Conservation (phyloP, 2,329 filamentous ascomycete genomes). For the Talaromyces marneffei region DNA sequence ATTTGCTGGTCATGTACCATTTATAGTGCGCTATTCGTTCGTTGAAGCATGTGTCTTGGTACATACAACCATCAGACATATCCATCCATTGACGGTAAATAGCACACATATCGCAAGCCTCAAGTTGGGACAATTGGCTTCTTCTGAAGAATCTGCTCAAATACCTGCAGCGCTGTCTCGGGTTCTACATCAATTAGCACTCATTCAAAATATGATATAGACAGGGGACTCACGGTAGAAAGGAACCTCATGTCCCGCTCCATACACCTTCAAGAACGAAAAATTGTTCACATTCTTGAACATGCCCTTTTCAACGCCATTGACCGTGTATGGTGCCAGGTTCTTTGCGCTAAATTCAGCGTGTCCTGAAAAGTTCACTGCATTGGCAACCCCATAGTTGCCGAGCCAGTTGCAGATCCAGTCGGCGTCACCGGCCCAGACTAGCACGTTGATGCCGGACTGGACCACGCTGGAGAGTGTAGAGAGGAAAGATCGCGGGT, state of each 20-base stretch:
- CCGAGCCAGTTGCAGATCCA: constrained; percentile 55
- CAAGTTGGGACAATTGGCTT: background rate
- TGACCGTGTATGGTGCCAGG: constrained; percentile 41
- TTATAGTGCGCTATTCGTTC: background rate
- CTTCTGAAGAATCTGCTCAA: background rate
- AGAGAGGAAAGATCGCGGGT: background rate
- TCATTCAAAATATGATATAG: background rate
- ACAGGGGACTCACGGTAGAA: constrained; percentile 31
- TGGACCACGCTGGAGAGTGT: constrained; percentile 42
- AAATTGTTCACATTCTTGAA: constrained; percentile 39
- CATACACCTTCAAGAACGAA: constrained; percentile 45
- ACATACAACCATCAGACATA: background rate
- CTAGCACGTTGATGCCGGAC: constrained; percentile 50
- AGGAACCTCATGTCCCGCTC: constrained; percentile 47
- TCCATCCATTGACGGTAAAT: background rate
- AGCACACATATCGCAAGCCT: background rate
- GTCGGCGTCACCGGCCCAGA: constrained; percentile 56
- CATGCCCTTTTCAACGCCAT: constrained; percentile 38
- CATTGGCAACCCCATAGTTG: constrained; percentile 48
- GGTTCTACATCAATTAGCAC: background rate
- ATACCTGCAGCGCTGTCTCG: background rate
- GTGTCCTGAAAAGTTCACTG: constrained; percentile 42
- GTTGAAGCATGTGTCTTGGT: background rate
- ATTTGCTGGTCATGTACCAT: background rate
- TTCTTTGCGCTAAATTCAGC: constrained; percentile 45